phyloP scores from a whole-genome alignment of 768 basidiomycete species.

The Termitomyces sp. region DNA sequence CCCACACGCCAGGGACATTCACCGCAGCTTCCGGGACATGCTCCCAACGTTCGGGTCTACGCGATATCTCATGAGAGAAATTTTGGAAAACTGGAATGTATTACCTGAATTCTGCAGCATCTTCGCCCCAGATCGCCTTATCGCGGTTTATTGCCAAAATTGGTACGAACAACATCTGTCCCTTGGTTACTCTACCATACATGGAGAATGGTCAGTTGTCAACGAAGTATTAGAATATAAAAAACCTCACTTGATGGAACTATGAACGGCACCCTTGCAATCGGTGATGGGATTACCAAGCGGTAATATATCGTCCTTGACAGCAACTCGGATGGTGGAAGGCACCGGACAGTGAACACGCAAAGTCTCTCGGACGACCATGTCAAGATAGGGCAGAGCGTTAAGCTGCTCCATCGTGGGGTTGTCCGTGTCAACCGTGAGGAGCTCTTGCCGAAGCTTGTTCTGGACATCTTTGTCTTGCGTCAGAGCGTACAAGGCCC shows the following conservation, averaged over 20 bases:
- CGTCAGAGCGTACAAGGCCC: constrained; percentile 55
- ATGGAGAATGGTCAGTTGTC: background rate
- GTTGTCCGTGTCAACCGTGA: constrained; percentile 43
- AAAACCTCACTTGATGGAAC: constrained; percentile 31
- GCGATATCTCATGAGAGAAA: background rate
- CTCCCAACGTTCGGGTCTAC: constrained; percentile 64
- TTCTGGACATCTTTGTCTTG: constrained; percentile 43
- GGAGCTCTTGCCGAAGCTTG: constrained; percentile 55
- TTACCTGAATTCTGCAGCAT: constrained; percentile 56
- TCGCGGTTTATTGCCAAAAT: constrained; percentile 49
- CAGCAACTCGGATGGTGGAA: constrained; percentile 34
- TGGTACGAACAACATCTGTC: constrained; percentile 43
- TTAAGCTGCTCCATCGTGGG: constrained; percentile 69
- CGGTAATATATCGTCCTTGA: constrained; percentile 49
- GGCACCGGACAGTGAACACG: constrained; percentile 51
- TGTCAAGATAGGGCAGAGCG: constrained; percentile 63
- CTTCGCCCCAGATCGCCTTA: constrained; percentile 57
- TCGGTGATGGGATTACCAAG: constrained; percentile 41
- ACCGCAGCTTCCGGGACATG: constrained; percentile 35
- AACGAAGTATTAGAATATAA: background rate
- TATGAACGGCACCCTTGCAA: constrained; percentile 31
- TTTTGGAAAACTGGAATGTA: constrained; percentile 4
- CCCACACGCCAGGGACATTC: constrained; percentile 55
- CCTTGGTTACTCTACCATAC: constrained; percentile 31
- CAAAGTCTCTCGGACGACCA: constrained; percentile 54